phyloP scores from a whole-genome alignment of 2,329 filamentous ascomycete species.

The Talaromyces pinophilus region DNA sequence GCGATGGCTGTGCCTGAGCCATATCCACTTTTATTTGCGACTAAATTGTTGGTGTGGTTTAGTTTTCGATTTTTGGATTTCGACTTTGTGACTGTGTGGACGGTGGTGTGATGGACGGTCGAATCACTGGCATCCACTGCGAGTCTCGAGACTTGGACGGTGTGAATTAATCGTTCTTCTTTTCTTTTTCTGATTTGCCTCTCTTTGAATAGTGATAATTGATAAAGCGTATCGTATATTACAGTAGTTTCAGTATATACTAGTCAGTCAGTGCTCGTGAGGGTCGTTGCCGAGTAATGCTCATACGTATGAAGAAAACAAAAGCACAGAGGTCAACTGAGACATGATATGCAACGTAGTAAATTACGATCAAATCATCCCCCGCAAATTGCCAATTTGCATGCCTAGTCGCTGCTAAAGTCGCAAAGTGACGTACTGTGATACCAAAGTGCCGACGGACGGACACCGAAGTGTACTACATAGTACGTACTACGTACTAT shows the following conservation, averaged over 20 bases:
- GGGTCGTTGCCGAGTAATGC: no score
- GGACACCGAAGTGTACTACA: not conserved
- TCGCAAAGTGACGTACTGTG: not conserved
- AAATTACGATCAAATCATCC: not conserved
- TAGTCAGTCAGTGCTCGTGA: not conserved
- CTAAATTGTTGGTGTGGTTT: not conserved
- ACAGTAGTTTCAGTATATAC: not conserved
- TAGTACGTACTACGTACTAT: no score
- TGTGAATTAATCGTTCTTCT: not conserved
- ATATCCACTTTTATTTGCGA: not conserved
- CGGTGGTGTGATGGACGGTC: not conserved
- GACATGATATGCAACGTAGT: not conserved
- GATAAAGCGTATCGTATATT: not conserved
- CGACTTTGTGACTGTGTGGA: not conserved
- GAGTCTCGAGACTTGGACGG: not conserved
- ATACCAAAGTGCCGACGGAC: constrained; percentile 2
- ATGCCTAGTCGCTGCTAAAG: no score
- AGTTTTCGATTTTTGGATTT: not conserved
- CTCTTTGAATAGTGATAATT: not conserved
- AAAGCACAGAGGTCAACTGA: not conserved
- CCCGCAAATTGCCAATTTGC: not conserved
- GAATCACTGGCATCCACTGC: not conserved
- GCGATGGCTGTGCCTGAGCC: not conserved
- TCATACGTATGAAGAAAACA: not conserved
- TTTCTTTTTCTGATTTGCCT: constrained; percentile 5